These are phyloP conservation scores for Wickerhamomyces kurtzmanii DNA, from an alignment of 805 yeast genomes.

Conservation along the genomic window DNA sequence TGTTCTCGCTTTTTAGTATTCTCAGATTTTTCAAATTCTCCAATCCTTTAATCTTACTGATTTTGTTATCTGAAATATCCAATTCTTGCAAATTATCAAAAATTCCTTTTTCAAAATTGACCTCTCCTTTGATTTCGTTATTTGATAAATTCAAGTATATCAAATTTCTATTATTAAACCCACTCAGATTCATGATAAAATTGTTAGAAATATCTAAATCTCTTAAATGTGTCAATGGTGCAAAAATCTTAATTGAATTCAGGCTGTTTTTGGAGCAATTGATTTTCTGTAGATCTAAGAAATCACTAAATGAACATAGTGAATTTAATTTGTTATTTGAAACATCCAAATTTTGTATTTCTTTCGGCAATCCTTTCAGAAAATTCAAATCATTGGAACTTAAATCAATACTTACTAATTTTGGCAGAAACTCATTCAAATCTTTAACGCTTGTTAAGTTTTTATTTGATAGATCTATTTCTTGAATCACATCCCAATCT, in stretches of 20 bases:
- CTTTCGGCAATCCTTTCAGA: constrained; percentile 14
- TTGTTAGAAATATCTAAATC: constrained; percentile 28
- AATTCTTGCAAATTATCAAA: constrained; percentile 25
- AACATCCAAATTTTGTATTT: constrained; percentile 5
- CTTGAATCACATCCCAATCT: constrained; percentile 29
- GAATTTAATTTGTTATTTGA: constrained; percentile 10
- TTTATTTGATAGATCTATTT: constrained; percentile 22
- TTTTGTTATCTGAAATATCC: constrained; percentile 24
- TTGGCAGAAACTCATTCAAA: constrained; percentile 30
- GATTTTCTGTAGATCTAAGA: constrained; percentile 7
- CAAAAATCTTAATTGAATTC: no score
- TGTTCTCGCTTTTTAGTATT: neutral
- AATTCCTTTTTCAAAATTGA: constrained; percentile 21
- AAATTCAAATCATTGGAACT: constrained; percentile 9
- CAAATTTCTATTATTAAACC: constrained; percentile 17
- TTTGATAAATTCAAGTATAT: constrained; percentile 16
- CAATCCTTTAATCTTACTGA: constrained; percentile 28
- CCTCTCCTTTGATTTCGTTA: constrained; percentile 23
- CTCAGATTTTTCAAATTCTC: constrained; percentile 5
- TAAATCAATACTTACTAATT: constrained; percentile 8
- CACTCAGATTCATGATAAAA: constrained; percentile 21
- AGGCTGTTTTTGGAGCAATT: no score
- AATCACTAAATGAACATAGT: no score
- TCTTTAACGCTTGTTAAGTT: constrained; percentile 28
- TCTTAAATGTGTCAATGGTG: constrained; percentile 15